Base-by-base conservation (phyloP, 192 early-diverging fungal species). In the Coemansia sp. region DNA sequence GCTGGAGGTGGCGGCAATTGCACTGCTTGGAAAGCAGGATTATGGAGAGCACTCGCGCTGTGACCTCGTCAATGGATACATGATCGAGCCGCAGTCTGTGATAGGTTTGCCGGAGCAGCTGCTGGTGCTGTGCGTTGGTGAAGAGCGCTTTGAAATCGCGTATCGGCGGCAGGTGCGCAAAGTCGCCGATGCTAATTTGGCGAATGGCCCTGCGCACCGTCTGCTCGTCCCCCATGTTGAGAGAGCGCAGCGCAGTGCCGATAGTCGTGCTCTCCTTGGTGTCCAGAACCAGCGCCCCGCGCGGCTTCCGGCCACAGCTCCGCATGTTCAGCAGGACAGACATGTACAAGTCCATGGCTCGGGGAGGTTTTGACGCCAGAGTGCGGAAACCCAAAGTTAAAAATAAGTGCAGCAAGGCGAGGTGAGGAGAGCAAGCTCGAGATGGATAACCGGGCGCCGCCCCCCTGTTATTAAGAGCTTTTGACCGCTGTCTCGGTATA, bases 11-110 rank as follows among this genome's bases (percentile, higher is more conserved):
- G 4, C 60, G 54, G 40, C 67, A 70, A 2, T 28, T 15, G 41
- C 67, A 70, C 19, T 62, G 50, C 2, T 42, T 31, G 9, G 67
- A 70, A 10, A 58, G 67, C 12, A 70, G 31, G 15, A 70, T 59
- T 2, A 63, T 22, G 1, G 67, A 49, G 14, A 70, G 29, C 35
- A 63, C 67, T 3, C 56, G 55, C 0, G 67, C 67, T 2, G 60
- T 42, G 7, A 38, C 43, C 5, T 52, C 55, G 35, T 70, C 67
- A 11, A 70, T 70, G 2, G 55, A 50, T 12, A 63, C 2, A 4
- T 40, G 35, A 5, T 19, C 19, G 8, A 70, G 50, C 7, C 29
- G 44, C 1, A 70, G 52, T 5, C 28, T 38, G 7, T n/a, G 31
- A 52, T 63, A 70, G 8, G 60, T 32, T 2, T 26, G 1, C 1